phyloP scores from a whole-genome alignment of 2,329 filamentous ascomycete species.

The Diaporthe caulivora region DNA sequence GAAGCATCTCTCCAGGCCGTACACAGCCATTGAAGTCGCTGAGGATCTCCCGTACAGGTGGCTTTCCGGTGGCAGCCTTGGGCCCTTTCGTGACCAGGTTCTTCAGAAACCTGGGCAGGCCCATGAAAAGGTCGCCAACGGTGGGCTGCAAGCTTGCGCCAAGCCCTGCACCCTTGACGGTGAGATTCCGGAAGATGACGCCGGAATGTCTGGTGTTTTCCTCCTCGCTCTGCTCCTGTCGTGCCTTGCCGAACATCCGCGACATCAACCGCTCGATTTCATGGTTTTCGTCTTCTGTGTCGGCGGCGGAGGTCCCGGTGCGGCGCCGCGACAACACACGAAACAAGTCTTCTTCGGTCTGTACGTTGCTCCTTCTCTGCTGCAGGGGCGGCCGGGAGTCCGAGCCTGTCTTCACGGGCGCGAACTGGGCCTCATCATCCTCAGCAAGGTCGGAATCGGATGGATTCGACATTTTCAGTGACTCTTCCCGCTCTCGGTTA shows the following conservation, averaged over 20 bases:
- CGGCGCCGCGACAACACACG: conserved; percentile 61
- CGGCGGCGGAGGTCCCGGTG: conserved; percentile 51
- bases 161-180: conserved; percentile 77
- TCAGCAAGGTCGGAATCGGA: conserved; percentile 24
- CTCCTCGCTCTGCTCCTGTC: conserved; percentile 75
- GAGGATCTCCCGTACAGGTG: conserved; percentile 73
- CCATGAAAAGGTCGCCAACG: conserved; percentile 52
- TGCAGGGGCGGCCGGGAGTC: conserved; percentile 13
- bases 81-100: conserved; percentile 44
- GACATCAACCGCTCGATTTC: conserved; percentile 75
- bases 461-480: background rate
- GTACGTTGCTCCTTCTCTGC: background rate
- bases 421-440: background rate
- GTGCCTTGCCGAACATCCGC: conserved; percentile 75
- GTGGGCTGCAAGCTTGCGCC: conserved; percentile 68
- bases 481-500: background rate
- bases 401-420: conserved; percentile 1
- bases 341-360: conserved; percentile 66
- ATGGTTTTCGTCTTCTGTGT: conserved; percentile 54
- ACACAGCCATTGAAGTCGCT: conserved; percentile 51
- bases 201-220: conserved; percentile 78
- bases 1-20: conserved; percentile 22
- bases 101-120: conserved; percentile 45
- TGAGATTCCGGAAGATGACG: conserved; percentile 77
- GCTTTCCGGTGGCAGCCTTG: conserved; percentile 54